Base-by-base conservation (phyloP, 2,329 filamentous ascomycete genomes). In the Fusarium armeniacum region DNA sequence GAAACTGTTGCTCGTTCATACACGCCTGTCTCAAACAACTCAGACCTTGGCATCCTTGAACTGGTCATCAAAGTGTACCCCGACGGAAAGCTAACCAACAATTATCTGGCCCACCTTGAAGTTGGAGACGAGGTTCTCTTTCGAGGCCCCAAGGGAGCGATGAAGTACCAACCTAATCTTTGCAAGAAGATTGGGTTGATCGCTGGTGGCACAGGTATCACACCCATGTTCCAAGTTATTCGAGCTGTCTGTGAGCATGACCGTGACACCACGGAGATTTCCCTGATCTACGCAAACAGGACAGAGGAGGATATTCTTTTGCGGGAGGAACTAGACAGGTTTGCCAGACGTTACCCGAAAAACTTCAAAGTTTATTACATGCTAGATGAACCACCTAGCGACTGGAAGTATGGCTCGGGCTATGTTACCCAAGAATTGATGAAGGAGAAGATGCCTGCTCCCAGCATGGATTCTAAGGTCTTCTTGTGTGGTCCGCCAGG, bases 181-280 rank as follows among this genome's bases (percentile, higher is more conserved):
- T 79, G 78, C 52, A 80, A 78, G 65, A 76, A 79, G 38, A 81
- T 89, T n/a, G 85, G 85, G 49, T 88, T 89, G 86, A 73, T 89
- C 3, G 85, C 84, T 1, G 86, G 86, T 4, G 78, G 78, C 1
- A 78, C 78, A 0, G 78, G 77, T 5, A 78, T 79, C 10, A 79
- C 44, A 1, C 77, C 78, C 1, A 77, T 80, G 76, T 80, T 73
- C 63, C 88, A 90, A 73, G 76, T 91, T 6, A 89, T 90, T 68
- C 84, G 87, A 5, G 87, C 87, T 41, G 87, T 90, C 55, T 89
- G 87, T 73, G 87, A 90, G 69, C 85, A 90, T 58, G 80, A 84
- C 22, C 78, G 76, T 11, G 89, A 91, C 65, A 81, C 78, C 2
- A 90, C 89, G 0, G 77, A 86, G 62, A 74, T 90, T 20, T 85